These are phyloP conservation scores for Stachybotrys chlorohalonatus DNA, from an alignment of 2,329 filamentous ascomycete species.

Conservation along the genomic window DNA sequence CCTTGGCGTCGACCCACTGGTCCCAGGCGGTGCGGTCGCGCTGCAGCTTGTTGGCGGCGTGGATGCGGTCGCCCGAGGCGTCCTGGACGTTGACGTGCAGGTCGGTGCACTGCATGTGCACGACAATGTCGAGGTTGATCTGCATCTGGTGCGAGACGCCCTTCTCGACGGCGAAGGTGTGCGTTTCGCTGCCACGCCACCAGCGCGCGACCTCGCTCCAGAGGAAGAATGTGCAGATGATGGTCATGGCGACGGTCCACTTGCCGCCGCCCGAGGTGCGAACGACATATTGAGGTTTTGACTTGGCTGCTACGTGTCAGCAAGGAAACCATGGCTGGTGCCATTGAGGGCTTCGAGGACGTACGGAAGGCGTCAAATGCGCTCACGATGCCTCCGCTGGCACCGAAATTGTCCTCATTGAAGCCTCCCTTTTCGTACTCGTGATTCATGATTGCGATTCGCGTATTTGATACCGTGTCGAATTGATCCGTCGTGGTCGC, in stretches of 20 bases:
- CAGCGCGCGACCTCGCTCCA: constrained; percentile 72
- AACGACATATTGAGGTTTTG: constrained; percentile 86
- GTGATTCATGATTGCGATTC: constrained; percentile 50
- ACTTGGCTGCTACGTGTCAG: constrained; percentile 61
- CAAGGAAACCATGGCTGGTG: neutral
- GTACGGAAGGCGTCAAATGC: constrained; percentile 97
- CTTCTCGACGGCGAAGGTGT: constrained; percentile 91
- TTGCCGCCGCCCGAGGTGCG: constrained; percentile 80
- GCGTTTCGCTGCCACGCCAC: constrained; percentile 76
- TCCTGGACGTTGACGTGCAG: constrained; percentile 98
- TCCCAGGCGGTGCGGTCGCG: constrained; percentile 73
- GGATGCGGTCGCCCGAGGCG: constrained; percentile 82
- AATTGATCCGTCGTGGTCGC: neutral
- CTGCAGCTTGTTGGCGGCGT: constrained; percentile 65
- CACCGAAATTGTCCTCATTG: constrained; percentile 72
- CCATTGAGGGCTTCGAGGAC: constrained; percentile 18
- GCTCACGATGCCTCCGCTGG: constrained; percentile 61
- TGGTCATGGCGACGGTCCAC: constrained; percentile 78
- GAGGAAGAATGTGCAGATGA: constrained; percentile 66
- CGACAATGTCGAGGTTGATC: constrained; percentile 90
- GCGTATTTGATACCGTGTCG: neutral
- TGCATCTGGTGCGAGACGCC: constrained; percentile 80
- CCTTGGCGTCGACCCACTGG: constrained; percentile 69
- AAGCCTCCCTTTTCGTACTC: constrained; percentile 59
- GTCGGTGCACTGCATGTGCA: constrained; percentile 78